phyloP scores from a whole-genome alignment of 257 asterid genomes.

The Nicotiana undulata region DNA sequence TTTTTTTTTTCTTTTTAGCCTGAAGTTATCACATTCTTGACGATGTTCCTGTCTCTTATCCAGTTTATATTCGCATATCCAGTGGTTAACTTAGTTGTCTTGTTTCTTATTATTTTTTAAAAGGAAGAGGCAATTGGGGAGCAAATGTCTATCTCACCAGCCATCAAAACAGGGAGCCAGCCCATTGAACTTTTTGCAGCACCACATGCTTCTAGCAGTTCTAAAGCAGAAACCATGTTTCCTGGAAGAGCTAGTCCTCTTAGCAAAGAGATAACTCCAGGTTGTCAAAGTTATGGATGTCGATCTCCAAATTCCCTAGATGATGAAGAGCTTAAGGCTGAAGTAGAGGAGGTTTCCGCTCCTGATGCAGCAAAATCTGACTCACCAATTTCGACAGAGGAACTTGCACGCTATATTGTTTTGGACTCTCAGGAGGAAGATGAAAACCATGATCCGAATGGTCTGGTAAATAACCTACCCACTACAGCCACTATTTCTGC shows the following conservation, averaged over 20 bases:
- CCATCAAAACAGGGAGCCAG: conserved; percentile 7
- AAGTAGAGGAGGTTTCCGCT: neutral
- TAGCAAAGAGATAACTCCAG: conserved; percentile 5
- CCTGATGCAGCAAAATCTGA: neutral
- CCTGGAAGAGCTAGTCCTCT: neutral
- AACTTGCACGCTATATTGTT: conserved; percentile 3
- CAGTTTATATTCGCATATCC: neutral
- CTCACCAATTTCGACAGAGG: neutral
- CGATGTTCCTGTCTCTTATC: neutral
- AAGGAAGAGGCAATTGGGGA: conserved; percentile 32
- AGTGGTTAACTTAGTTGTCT: neutral
- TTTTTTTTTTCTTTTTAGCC: neutral
- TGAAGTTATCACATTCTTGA: neutral
- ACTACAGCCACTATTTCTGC: neutral
- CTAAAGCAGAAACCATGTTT: neutral
- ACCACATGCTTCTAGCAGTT: conserved; percentile 6
- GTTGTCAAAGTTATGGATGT: conserved; percentile 3
- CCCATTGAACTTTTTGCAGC: conserved; percentile 9
- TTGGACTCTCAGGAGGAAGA: conserved; percentile 10
- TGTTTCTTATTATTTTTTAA: conserved; percentile 1
- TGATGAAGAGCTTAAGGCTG: conserved; percentile 9
- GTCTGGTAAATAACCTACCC: neutral
- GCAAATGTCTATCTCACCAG: conserved; percentile 11
- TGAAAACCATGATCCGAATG: neutral
- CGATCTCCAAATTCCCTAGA: conserved; percentile 13